Evolutionary conservation across 768 basidiomycete genomes (phyloP), one percentile per base, ranked within the genome.

Genomic region (Agaricus blazei): DNA sequence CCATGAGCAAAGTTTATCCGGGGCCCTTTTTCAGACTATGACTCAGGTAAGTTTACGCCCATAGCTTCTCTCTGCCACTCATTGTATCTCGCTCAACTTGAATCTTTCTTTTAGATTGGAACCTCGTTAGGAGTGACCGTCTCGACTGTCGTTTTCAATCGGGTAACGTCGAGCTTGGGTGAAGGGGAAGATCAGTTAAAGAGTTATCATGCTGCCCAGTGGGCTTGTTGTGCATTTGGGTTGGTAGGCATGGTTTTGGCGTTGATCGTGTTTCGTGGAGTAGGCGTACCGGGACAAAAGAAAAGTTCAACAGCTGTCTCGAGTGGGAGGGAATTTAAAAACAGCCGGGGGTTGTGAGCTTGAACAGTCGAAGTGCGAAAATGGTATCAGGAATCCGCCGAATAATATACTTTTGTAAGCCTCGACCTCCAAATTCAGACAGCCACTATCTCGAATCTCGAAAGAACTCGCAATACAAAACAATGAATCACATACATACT

Each of bases 1-100:
- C 2, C 76, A 86, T 52, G 90, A 92, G 60, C 90, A 92, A 67
- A 85, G 82, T 66, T 74, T 91, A 4, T 82, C 84, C 3, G 89
- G 87, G 1, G 90, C 82, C 11, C 56, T 91, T n/a, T 90, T 91
- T 68, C 87, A 88, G 65, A 89, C 89, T 0, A 83, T 91, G 79
- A 85, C 80, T 3, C 85, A 87, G 72, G 85, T 83, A 56, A 52
- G 71, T 63, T 12, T 57, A 41, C 28, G 14, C 38, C n/a, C 19
- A 15, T 19, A 29, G n/a, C 2, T n/a, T 34, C 23, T 31, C 9
- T 27, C n/a, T 42, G 0, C 56, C 34, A 19, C 12, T 6, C 19
- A 29, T 12, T 44, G n/a, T 44, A 12, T 23, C 19, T 47, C 31
- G 8, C 12, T 50, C 14, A 9, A 42, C 27, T 19, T 28, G n/a